Percentiles rank a stretch among this genome's conserved stretches.
These are phyloP conservation scores for Nigrospora sphaerica DNA, from an alignment of 2,329 filamentous ascomycete species.

Conservation along the genomic window DNA sequence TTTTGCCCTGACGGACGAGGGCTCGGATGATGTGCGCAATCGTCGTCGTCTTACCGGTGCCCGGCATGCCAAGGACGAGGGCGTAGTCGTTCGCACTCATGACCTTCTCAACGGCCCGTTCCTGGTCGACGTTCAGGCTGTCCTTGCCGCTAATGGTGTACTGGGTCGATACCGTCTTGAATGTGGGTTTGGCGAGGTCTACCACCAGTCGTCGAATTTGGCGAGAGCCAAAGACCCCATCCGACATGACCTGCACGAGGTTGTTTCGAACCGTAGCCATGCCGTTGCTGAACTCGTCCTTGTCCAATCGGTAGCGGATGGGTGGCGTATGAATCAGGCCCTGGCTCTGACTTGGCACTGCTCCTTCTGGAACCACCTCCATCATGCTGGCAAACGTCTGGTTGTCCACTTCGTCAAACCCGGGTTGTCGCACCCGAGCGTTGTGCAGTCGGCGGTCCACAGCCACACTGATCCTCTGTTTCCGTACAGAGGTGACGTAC, in stretches of 20 bases:
- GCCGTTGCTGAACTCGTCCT: conserved; percentile 97
- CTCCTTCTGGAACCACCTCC: conserved; percentile 62
- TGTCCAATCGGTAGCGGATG: conserved; percentile 79
- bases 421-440: conserved; percentile 64
- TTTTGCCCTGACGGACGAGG: conserved; percentile 82
- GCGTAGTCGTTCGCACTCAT: conserved; percentile 95
- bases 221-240: conserved; percentile 61
- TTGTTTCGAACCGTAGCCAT: conserved; percentile 96
- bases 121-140: conserved; percentile 81
- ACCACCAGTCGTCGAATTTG: conserved; percentile 76
- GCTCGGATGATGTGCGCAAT: conserved; percentile 96
- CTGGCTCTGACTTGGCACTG: conserved; percentile 41
- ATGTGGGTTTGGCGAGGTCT: conserved; percentile 65
- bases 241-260: conserved; percentile 84
- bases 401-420: conserved; percentile 70
- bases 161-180: conserved; percentile 59
- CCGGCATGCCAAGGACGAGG: conserved; percentile 95
- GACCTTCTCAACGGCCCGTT: conserved; percentile 81
- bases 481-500: conserved; percentile 73
- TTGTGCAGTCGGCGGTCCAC: conserved; percentile 89
- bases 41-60: conserved; percentile 95
- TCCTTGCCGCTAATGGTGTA: conserved; percentile 56
- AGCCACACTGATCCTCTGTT: conserved; percentile 72
- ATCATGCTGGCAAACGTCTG: conserved; percentile 89
- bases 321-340: conserved; percentile 45